Evolutionary conservation across 257 asterid species (phyloP), one percentile per base, ranked within the genome.

Genomic region (Apocynum venetum): DNA sequence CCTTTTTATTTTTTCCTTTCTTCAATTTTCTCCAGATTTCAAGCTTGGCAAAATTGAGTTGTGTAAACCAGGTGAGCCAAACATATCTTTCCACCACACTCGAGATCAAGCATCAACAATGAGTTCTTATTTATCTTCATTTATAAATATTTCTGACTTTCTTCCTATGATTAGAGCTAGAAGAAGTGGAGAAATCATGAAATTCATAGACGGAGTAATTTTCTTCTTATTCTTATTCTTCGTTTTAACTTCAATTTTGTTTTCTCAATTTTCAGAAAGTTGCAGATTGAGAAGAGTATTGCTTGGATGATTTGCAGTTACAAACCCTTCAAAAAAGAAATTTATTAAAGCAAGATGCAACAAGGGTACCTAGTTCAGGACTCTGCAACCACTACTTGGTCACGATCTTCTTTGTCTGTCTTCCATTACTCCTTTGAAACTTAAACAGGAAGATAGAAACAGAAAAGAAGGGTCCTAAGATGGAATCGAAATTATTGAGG

Each of bases 251-350:
- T 31, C 48, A 73, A 56, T 13, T 35, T 15, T 8, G 19, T 25
- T n/a, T 6, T 35, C 47, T 36, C 53, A 19, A 6, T 40, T 74
- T 44, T 43, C 47, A 74, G 67, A 8, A 57, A 77, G 25, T 25
- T 14, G 10, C 0, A 44, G 55, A 41, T 17, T 46, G 64, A 65
- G 65, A 25, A 25, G 17, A 61, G 19, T 73, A 53, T 14, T 12
- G 6, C 72, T 13, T 0, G 89, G 95, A 79, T 82, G 92, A 56
- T 17, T 80, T 9, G 89, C 87, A 57, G 87, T 86, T 71, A 84
- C 49, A 25, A 60, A 64, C 44, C n/a, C 75, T 71, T 48, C 48
- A 65, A 31, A 38, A 77, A 60, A 55, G 17, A 20, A 7, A 56
- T 7, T 43, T 3, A 6, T n/a, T 15, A 9, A 36, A 69, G n/a